Base-by-base conservation (phyloP, 495 filamentous ascomycete species). In the Aspergillus cristatus region DNA sequence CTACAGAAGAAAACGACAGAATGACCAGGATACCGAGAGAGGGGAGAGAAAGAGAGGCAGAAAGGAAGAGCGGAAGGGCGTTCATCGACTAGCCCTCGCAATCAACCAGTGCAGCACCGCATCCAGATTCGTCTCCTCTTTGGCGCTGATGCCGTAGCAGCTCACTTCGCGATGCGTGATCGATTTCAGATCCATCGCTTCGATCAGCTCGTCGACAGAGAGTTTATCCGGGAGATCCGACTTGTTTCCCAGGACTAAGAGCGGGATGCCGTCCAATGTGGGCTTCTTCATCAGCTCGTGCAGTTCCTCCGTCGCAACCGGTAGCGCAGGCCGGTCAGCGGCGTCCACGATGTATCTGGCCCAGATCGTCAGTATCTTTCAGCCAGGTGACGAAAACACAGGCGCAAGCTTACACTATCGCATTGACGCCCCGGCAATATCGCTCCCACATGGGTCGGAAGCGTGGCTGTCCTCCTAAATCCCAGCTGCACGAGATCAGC, bases 381-480 rank as follows among this genome's bases (percentile, higher is more conserved):
- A n/a, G n/a, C n/a, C n/a, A n/a, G n/a, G n/a, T n/a, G n/a, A n/a
- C n/a, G 25, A 28, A 10, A 15, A 15, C 14, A n/a, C 8, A n/a
- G 34, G 16, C 16, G 20, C 28, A 6, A 14, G 22, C 71, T 63
- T 74, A 85, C 81, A 98, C 89, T 48, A 98, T 97, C 45, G 91
- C 91, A 63, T 94, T 95, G 45, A 96, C 91, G 28, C 87, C 89
- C 32, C 87, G 83, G 67, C 91, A 98, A 62, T 98, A 98, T 50
- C 91, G 74, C 71, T 97, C 91, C 91, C 91, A 98, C 91, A 98
- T 98, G 42, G 86, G 82, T 46, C 91, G 84, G 65, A 97, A 98
- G 46, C 91, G 78, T 52, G 90, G 90, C 69, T 98, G 91, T 17
- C 91, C 91, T 42, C 91, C 91, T 46, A 98, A 72, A 70, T 98